A percentile compares a stretch with the other conserved stretches of the same genome.
phyloP scores from a whole-genome alignment of 441 rosid genomes.

The Capsella rubella region DNA sequence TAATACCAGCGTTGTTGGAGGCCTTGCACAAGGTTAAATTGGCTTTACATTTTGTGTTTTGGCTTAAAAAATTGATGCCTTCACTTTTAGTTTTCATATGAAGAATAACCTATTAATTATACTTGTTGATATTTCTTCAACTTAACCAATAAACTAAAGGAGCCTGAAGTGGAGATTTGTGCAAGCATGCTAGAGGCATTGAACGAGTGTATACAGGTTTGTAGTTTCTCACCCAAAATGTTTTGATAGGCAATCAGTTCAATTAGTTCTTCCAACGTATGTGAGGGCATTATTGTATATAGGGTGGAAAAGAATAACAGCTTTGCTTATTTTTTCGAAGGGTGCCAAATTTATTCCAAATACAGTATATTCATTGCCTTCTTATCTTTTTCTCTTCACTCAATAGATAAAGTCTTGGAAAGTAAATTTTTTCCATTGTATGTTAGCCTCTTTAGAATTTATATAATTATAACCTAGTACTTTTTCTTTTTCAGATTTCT shows the following conservation, averaged over 20 bases:
- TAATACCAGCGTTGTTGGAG: conserved; percentile 62
- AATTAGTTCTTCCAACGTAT: not conserved
- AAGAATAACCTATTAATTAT: not conserved
- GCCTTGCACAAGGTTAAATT: conserved; percentile 63
- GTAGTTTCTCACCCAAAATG: conserved; percentile 24
- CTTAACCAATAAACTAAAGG: conserved; percentile 50
- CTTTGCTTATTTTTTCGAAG: not conserved
- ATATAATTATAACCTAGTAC: not conserved
- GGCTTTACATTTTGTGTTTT: conserved; percentile 10
- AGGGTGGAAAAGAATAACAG: not conserved
- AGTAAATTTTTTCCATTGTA: not conserved
- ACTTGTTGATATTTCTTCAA: conserved; percentile 6
- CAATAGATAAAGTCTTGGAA: not conserved
- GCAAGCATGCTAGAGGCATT: conserved; percentile 66
- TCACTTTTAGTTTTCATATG: conserved; percentile 12
- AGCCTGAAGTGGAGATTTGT: conserved; percentile 69
- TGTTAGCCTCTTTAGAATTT: not conserved
- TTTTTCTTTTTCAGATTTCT: conserved; percentile 50
- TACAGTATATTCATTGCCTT: not conserved
- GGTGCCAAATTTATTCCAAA: not conserved
- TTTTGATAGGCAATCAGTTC: not conserved
- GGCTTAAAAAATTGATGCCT: not conserved
- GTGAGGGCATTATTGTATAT: not conserved
- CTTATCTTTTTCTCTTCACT: not conserved
- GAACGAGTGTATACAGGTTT: conserved; percentile 67